Evolutionary conservation across 768 basidiomycete genomes (phyloP), one percentile per base, ranked within the genome.

Genomic region (Pleurotus ostreatus): DNA sequence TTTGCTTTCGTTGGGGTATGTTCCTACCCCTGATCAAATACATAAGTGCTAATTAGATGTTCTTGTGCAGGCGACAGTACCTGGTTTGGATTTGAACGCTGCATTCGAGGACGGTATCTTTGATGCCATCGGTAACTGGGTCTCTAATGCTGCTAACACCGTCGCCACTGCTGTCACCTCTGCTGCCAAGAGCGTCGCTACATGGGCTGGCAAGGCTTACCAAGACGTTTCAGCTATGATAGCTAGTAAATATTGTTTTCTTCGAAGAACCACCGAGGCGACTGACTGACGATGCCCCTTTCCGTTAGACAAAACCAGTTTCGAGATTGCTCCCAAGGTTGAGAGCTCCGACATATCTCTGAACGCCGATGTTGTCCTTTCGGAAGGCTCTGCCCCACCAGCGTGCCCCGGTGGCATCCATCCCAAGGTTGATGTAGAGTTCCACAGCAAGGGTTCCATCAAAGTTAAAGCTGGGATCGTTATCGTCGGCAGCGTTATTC

Each of bases 401-500:
- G n/a, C 23, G 2, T 53, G 51, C 39, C 5, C 7, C 1, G 51
- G 51, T 20, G 16, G 11, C 15, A n/a, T 40, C 2, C 51, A 53
- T n/a, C 25, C 51, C 3, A 53, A 23, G 7, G 12, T 41, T 11
- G 18, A 53, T 25, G 23, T 53, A 1, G 22, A 41, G 18, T n/a
- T 41, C 18, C 16, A 53, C 39, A 53, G 51, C 51, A 25, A 53
- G 16, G 51, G 51, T 13, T 53, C 51, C 3, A 63, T 64, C 16
- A 63, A 60, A 45, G 69, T 66, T 13, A 64, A 69, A 37, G 68
- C 65, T 3, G 58, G 68, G 9, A 60, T 68, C 2, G 18, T 37
- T 20, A 53, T 68, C 46, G 71, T 59, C 16, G 61, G 61, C 30
- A 55, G 49, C 4, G 54, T 62, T 9, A 38, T 74, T 25, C 76